These are phyloP conservation scores for Mycena epipterygia DNA, from an alignment of 768 basidiomycete species.

Conservation along the genomic window DNA sequence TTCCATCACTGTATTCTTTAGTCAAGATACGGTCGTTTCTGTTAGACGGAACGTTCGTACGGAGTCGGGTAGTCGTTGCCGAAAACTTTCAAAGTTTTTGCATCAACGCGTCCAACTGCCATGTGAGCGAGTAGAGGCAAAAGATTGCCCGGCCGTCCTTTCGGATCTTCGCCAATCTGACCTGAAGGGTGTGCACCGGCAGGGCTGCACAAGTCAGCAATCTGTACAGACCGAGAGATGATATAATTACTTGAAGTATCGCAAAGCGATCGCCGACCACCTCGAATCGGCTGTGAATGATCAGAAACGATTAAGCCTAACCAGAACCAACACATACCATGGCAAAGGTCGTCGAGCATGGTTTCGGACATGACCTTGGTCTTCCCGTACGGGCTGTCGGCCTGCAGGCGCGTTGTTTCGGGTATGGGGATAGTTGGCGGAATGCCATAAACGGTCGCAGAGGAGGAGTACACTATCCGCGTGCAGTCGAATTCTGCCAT, in stretches of 20 bases:
- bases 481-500: conserved; percentile 90
- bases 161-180: conserved; percentile 95
- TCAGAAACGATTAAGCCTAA: conserved; percentile 31
- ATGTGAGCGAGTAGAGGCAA: conserved; percentile 95
- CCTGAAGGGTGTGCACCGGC: conserved; percentile 99
- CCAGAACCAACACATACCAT: conserved; percentile 59
- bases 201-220: conserved; percentile 66
- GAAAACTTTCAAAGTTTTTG: conserved; percentile 83
- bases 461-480: conserved; percentile 96
- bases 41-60: conserved; percentile 59
- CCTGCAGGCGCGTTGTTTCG: conserved; percentile 88
- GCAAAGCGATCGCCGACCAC: conserved; percentile 89
- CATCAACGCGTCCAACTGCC: conserved; percentile 89
- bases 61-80: conserved; percentile 97
- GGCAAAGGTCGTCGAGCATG: conserved; percentile 89
- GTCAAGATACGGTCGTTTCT: conserved; percentile 10
- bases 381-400: conserved; percentile 94
- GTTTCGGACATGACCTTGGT: conserved; percentile 97
- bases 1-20: conserved; percentile 78
- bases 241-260: conserved; percentile 92
- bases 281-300: conserved; percentile 70
- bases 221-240: background rate
- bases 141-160: conserved; percentile 94
- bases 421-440: conserved; percentile 95
- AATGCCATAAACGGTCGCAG: conserved; percentile 97